Evolutionary conservation across 257 asterid species (phyloP).

Genomic region (Pogostemon cablin): DNA sequence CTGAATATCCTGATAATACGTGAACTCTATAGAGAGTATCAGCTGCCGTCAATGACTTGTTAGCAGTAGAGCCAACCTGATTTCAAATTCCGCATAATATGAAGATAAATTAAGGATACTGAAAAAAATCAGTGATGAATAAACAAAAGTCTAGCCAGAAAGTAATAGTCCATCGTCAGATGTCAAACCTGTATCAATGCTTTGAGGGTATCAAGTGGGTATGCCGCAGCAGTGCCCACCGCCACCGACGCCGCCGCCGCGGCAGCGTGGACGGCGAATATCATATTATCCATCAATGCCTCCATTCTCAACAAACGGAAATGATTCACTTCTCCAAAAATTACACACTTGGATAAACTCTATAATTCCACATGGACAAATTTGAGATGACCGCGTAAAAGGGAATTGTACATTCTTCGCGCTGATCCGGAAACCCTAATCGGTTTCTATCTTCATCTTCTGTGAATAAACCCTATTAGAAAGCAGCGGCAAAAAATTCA

Average conservation of each 20-base stretch:
- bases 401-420: not conserved
- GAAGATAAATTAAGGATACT: not conserved
- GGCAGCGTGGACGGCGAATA: slow-evolving; percentile 62
- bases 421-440: not conserved
- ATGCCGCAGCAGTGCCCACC: slow-evolving; percentile 58
- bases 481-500: no score
- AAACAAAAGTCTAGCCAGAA: slow-evolving; percentile 30
- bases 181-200: slow-evolving; percentile 68
- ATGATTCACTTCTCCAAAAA: not conserved
- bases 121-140: not conserved
- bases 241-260: slow-evolving; percentile 75
- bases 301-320: slow-evolving; percentile 53
- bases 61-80: slow-evolving; percentile 78
- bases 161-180: not conserved
- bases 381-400: not conserved
- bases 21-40: slow-evolving; percentile 58
- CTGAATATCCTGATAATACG: slow-evolving; percentile 70
- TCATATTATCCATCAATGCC: slow-evolving; percentile 56
- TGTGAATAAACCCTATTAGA: no score
- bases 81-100: not conserved
- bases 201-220: slow-evolving; percentile 89
- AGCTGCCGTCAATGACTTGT: slow-evolving; percentile 43
- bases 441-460: no score
- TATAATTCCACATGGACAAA: not conserved
- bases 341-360: not conserved